A percentile compares a stretch with the other conserved stretches of the same genome.
These are phyloP conservation scores for Dianthus caryophyllus DNA, from an alignment of 148 eudicot species.

Conservation along the genomic window DNA sequence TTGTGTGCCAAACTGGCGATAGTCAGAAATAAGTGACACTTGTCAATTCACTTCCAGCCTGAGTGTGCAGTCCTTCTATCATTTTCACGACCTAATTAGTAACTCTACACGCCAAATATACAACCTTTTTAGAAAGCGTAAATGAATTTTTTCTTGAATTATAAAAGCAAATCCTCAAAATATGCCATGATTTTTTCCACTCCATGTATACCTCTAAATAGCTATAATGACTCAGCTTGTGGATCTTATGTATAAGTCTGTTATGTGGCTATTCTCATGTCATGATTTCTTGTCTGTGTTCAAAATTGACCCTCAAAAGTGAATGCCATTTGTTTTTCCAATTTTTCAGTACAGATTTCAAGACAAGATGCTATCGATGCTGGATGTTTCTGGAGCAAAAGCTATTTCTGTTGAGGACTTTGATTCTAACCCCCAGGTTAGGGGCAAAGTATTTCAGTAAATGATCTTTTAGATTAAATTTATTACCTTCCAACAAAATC, in stretches of 20 bases:
- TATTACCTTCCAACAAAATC: too few species aligned
- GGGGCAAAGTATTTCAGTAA: neutral
- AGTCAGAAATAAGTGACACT: neutral
- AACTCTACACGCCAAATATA: neutral
- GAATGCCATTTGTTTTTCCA: neutral
- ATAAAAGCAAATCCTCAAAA: too few species aligned
- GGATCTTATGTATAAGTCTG: neutral
- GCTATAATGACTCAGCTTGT: neutral
- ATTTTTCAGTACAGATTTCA: conserved; percentile 62
- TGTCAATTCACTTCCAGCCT: neutral
- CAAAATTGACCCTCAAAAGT: neutral
- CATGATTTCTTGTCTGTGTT: neutral
- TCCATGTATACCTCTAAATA: too few species aligned
- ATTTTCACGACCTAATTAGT: neutral
- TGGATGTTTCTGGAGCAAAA: conserved; percentile 69
- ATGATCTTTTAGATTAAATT: too few species aligned
- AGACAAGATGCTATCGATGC: conserved; percentile 50
- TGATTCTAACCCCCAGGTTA: conserved; percentile 54
- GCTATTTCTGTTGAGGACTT: conserved; percentile 41
- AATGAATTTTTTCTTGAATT: neutral
- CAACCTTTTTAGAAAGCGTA: neutral
- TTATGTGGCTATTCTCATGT: neutral
- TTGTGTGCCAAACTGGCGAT: neutral
- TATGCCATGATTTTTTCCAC: too few species aligned
- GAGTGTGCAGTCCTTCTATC: neutral